These are phyloP conservation scores for Fragaria nilgerrensis DNA, from an alignment of 306 rosid species.

Conservation along the genomic window DNA sequence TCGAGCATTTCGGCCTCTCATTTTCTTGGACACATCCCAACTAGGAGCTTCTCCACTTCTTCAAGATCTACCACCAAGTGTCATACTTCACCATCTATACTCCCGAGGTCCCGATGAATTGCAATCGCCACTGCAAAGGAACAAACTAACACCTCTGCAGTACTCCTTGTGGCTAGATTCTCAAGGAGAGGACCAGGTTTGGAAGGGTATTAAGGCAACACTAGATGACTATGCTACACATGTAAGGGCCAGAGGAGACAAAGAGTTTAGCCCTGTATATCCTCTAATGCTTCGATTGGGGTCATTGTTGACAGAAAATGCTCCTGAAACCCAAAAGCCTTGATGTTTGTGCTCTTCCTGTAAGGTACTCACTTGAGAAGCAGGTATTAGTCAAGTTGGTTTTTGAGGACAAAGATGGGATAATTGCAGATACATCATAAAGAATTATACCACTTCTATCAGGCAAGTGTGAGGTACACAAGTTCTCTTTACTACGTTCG, in stretches of 20 bases:
- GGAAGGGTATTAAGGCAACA: slow-evolving; percentile 94
- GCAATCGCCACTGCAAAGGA: slow-evolving; percentile 93
- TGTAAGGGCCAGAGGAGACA: slow-evolving; percentile 88
- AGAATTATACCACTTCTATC: slow-evolving; percentile 23
- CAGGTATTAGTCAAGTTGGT: slow-evolving; percentile 21
- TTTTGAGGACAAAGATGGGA: slow-evolving; percentile 3
- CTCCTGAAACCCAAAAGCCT: slow-evolving; percentile 38
- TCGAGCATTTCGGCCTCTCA: slow-evolving; percentile 91
- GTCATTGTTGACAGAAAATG: slow-evolving; percentile 59
- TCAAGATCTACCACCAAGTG: slow-evolving; percentile 88
- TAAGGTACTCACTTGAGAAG: slow-evolving; percentile 26
- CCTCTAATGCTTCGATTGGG: slow-evolving; percentile 94
- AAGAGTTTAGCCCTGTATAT: slow-evolving; percentile 89
- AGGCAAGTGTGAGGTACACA: slow-evolving; percentile 31
- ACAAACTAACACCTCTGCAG: slow-evolving; percentile 76
- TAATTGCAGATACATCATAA: slow-evolving; percentile 29
- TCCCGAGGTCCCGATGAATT: slow-evolving; percentile 84
- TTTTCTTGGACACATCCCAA: slow-evolving; percentile 95
- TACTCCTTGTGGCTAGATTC: slow-evolving; percentile 98
- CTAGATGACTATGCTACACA: slow-evolving; percentile 84
- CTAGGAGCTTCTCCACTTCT: slow-evolving; percentile 84
- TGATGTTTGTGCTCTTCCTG: slow-evolving; percentile 36
- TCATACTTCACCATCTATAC: slow-evolving; percentile 89
- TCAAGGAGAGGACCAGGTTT: slow-evolving; percentile 95
- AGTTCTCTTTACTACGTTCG: background rate